Evolutionary conservation across 805 yeast species (phyloP).

Genomic region (Saccharomycopsis amapae): DNA sequence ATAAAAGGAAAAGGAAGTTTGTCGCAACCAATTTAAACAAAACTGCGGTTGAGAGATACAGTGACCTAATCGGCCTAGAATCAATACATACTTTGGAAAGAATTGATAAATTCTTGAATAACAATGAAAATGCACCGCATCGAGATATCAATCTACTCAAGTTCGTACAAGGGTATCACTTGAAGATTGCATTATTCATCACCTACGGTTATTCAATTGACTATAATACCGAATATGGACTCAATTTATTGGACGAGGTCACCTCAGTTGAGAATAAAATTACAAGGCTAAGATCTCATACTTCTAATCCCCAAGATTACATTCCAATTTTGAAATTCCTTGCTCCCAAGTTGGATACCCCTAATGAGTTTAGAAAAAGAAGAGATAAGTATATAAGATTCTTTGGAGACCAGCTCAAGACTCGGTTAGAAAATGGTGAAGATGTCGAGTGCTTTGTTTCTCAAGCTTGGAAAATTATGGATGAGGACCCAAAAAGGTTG

Average conservation of each 20-base stretch:
- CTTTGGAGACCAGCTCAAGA: slow-evolving; percentile 29
- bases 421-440: slow-evolving; percentile 25
- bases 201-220: slow-evolving; percentile 49
- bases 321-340: slow-evolving; percentile 38
- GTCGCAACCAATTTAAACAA: slow-evolving; percentile 38
- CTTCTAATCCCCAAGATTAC: slow-evolving; percentile 49
- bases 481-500: slow-evolving; percentile 21
- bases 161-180: slow-evolving; percentile 42
- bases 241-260: slow-evolving; percentile 41
- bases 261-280: slow-evolving; percentile 50
- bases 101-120: slow-evolving; percentile 20
- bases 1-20: slow-evolving; percentile 40
- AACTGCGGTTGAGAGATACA: slow-evolving; percentile 28
- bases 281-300: slow-evolving; percentile 49
- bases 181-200: slow-evolving; percentile 42
- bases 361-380: slow-evolving; percentile 32
- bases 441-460: slow-evolving; percentile 31
- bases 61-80: slow-evolving; percentile 34
- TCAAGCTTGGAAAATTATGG: slow-evolving; percentile 21
- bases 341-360: slow-evolving; percentile 26
- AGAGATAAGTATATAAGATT: slow-evolving; percentile 44
- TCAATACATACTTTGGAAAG: slow-evolving; percentile 28
- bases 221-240: slow-evolving; percentile 27
- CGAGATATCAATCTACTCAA: slow-evolving; percentile 30
- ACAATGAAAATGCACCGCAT: slow-evolving; percentile 9